These are phyloP conservation scores for Paraconiothyrium sp. DNA, from an alignment of 2,329 filamentous ascomycete species.

Conservation along the genomic window DNA sequence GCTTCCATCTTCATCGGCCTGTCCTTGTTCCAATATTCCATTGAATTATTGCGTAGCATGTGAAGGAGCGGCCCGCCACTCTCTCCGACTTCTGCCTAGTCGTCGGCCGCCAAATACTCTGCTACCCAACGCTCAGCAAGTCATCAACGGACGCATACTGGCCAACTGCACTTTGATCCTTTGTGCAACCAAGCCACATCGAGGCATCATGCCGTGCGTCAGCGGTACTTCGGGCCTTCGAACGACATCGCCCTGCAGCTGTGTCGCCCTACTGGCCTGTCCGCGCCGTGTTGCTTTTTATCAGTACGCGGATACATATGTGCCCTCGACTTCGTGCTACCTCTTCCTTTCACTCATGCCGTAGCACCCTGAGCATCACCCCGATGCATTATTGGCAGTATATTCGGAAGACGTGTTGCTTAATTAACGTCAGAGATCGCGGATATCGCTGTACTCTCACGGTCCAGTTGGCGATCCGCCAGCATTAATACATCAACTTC, in stretches of 20 bases:
- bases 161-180: slow-evolving; percentile 29
- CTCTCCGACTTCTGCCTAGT: slow-evolving; percentile 17
- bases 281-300: slow-evolving; percentile 33
- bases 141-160: slow-evolving; percentile 30
- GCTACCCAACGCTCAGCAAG: slow-evolving; percentile 28
- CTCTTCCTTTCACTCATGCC: slow-evolving; percentile 35
- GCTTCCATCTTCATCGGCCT: slow-evolving; percentile 24
- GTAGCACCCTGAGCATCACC: slow-evolving; percentile 43
- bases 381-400: slow-evolving; percentile 41
- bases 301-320: slow-evolving; percentile 32
- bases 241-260: slow-evolving; percentile 33
- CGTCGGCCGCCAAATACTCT: slow-evolving; percentile 23
- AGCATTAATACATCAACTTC: slow-evolving; percentile 35
- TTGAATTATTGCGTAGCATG: slow-evolving; percentile 22
- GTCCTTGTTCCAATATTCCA: slow-evolving; percentile 23
- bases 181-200: slow-evolving; percentile 41
- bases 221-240: slow-evolving; percentile 31
- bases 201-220: slow-evolving; percentile 40
- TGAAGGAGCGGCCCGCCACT: slow-evolving; percentile 26
- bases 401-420: slow-evolving; percentile 35
- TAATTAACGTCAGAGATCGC: slow-evolving; percentile 31
- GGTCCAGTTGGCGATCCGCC: slow-evolving; percentile 36
- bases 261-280: slow-evolving; percentile 27
- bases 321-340: slow-evolving; percentile 43
- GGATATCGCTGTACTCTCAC: slow-evolving; percentile 34